Evolutionary conservation across 306 rosid genomes (phyloP).

Genomic region (Cucurbita pepo): DNA sequence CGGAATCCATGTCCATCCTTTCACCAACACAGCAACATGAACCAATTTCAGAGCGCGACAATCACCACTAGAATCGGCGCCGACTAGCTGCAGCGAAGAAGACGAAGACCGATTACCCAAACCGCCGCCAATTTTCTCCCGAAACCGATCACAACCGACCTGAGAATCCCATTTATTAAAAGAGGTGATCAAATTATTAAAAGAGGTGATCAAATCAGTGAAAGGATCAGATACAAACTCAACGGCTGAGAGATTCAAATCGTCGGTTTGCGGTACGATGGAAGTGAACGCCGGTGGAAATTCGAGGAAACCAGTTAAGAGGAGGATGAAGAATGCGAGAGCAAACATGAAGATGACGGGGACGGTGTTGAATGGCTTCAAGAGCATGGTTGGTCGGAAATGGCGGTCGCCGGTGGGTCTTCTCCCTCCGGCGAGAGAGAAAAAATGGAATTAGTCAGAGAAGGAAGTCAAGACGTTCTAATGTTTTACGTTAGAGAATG

Average conservation of each 20-base stretch:
- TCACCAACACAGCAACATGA: conserved; percentile 61
- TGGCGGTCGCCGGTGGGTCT: not conserved
- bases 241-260: not conserved
- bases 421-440: conserved; percentile 11
- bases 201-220: conserved; percentile 43
- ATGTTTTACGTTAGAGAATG: not conserved
- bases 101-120: conserved; percentile 30
- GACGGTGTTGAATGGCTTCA: conserved; percentile 35
- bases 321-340: conserved; percentile 40
- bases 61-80: conserved; percentile 4
- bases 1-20: conserved; percentile 96
- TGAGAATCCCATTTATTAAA: conserved; percentile 68
- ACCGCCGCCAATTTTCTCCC: conserved; percentile 18
- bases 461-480: not conserved
- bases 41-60: conserved; percentile 29
- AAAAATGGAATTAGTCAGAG: not conserved
- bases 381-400: conserved; percentile 22
- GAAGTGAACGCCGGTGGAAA: conserved; percentile 41
- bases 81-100: conserved; percentile 38
- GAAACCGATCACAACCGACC: conserved; percentile 51
- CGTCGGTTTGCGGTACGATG: conserved; percentile 8
- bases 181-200: conserved; percentile 40
- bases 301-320: conserved; percentile 46
- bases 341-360: conserved; percentile 33
- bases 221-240: conserved; percentile 25